Percentiles rank a stretch among this genome's conserved stretches.
Conservation (phyloP, 2,329 filamentous ascomycete genomes). For the Colletotrichum caudatum region DNA sequence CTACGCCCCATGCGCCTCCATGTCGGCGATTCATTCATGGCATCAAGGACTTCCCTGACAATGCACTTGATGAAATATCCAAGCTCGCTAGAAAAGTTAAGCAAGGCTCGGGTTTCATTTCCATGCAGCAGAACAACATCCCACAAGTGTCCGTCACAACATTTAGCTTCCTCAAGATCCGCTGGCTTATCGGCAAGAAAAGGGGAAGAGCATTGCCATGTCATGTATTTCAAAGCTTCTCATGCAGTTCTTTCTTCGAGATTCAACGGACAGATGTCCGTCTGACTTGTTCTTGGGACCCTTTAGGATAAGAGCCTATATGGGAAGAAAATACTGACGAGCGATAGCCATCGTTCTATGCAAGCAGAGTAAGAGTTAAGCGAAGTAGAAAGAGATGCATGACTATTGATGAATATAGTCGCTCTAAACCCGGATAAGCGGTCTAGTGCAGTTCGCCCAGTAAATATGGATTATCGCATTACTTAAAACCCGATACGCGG, state of each 20-base stretch:
- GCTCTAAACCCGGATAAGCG: too few relatives aligned
- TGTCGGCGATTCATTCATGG: background rate
- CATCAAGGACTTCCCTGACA: background rate
- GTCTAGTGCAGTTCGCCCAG: too few relatives aligned
- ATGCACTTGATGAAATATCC: background rate
- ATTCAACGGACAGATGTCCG: too few relatives aligned
- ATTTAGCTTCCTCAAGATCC: background rate
- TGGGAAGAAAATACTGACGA: background rate
- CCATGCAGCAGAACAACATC: background rate
- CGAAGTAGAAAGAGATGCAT: fast-evolving
- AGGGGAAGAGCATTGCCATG: background rate
- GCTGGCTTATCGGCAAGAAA: background rate
- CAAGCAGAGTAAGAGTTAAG: background rate
- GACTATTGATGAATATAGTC: too few relatives aligned
- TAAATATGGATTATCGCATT: too few relatives aligned
- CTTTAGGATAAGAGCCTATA: background rate
- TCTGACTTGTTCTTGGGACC: background rate
- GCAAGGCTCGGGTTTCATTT: background rate
- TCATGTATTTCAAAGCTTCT: background rate
- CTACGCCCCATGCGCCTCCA: background rate
- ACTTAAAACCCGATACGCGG: too few relatives aligned
- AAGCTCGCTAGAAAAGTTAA: background rate
- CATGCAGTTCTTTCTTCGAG: background rate
- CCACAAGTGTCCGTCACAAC: background rate
- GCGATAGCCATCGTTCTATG: background rate